Conservation (phyloP, 192 early-diverging fungal species). For the Phlyctochytrium planicorne region DNA sequence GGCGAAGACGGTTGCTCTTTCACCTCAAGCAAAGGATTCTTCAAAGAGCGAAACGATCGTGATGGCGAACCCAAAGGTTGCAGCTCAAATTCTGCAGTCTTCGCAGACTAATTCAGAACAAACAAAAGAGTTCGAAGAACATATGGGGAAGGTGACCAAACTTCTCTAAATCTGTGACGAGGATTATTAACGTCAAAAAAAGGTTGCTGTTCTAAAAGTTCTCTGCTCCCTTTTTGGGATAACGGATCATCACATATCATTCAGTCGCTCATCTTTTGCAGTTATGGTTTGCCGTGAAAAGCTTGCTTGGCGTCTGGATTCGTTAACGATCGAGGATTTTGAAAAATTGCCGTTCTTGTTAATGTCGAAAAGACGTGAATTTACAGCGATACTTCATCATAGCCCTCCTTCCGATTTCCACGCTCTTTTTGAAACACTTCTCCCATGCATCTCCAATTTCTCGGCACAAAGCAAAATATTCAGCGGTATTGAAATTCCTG, state of each 20-base stretch:
- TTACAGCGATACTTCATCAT: constrained; percentile 24
- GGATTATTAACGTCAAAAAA: background rate
- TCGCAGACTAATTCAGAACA: background rate
- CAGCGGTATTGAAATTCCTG: constrained; percentile 12
- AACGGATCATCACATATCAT: constrained; percentile 20
- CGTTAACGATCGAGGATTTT: constrained; percentile 13
- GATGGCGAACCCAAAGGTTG: constrained; percentile 8
- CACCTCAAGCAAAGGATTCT: too few species aligned
- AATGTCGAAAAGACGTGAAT: constrained; percentile 19
- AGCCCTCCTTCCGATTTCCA: constrained; percentile 36
- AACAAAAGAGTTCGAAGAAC: constrained; percentile 15
- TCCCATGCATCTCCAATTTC: constrained; percentile 28
- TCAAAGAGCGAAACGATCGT: constrained; percentile 1
- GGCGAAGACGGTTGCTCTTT: too few species aligned
- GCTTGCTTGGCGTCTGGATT: constrained; percentile 24
- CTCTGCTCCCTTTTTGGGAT: constrained; percentile 28
- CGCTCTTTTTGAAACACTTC: constrained; percentile 30
- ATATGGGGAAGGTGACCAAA: constrained; percentile 24
- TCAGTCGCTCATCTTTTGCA: constrained; percentile 24
- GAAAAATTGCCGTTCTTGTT: background rate
- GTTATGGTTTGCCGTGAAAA: constrained; percentile 18
- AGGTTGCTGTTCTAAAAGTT: constrained; percentile 25
- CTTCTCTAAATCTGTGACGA: background rate
- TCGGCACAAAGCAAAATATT: constrained; percentile 26
- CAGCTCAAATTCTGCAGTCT: background rate